phyloP scores from a whole-genome alignment of 768 basidiomycete genomes.

The Clathrus columnatus region DNA sequence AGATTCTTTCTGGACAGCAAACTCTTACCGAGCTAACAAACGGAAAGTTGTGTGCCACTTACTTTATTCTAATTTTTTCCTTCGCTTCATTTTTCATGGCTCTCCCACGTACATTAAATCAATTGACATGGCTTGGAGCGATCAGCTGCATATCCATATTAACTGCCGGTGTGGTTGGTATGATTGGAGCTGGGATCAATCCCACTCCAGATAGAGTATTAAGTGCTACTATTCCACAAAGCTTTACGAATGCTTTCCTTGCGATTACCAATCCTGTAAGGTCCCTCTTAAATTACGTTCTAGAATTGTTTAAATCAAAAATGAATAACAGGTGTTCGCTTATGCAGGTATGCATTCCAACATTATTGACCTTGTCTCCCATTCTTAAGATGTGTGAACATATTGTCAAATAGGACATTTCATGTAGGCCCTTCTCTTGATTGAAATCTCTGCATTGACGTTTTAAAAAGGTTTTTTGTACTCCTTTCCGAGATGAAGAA shows the following conservation, averaged over 20 bases:
- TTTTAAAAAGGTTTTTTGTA: conserved; percentile 42
- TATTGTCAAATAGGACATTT: conserved; percentile 35
- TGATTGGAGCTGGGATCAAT: conserved; percentile 41
- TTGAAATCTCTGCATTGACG: background rate
- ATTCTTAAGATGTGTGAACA: background rate
- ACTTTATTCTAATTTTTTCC: conserved; percentile 38
- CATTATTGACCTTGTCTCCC: background rate
- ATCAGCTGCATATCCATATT: conserved; percentile 34
- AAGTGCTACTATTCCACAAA: conserved; percentile 28
- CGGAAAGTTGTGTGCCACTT: conserved; percentile 38
- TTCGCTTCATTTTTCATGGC: conserved; percentile 33
- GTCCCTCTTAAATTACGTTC: background rate
- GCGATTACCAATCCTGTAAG: conserved; percentile 46
- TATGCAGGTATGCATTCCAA: conserved; percentile 33
- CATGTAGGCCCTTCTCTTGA: conserved; percentile 27
- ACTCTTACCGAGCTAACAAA: conserved; percentile 41
- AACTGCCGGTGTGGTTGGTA: conserved; percentile 38
- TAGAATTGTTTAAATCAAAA: background rate
- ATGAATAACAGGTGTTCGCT: conserved; percentile 34
- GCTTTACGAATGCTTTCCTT: conserved; percentile 41
- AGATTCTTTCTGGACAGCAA: conserved; percentile 43
- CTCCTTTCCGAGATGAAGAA: conserved; percentile 48
- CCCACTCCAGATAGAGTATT: conserved; percentile 34
- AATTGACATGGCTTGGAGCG: conserved; percentile 39
- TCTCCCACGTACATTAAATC: conserved; percentile 39